phyloP scores from a whole-genome alignment of 176 grass and related monocot species.

The Poa annua region DNA sequence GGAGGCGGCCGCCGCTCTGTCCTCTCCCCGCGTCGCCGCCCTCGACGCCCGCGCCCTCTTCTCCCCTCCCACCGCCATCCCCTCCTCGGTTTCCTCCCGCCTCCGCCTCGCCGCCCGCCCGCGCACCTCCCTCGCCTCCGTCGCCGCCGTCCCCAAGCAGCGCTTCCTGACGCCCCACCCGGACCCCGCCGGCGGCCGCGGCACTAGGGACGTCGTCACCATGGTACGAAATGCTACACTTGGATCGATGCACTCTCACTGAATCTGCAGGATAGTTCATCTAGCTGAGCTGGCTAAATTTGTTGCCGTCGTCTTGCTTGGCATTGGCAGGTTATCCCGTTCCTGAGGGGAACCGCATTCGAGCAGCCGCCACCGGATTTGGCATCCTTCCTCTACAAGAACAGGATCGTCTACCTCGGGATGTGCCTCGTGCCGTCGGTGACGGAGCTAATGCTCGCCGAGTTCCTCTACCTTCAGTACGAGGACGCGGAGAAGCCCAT shows the following conservation, averaged over 20 bases:
- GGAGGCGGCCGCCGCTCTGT: conserved; percentile 53
- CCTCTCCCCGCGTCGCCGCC: conserved; percentile 35
- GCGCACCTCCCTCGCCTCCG: neutral
- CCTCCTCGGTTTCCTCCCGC: conserved; percentile 23
- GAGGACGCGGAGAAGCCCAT: conserved; percentile 83
- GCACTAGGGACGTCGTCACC: conserved; percentile 42
- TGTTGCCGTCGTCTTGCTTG: neutral
- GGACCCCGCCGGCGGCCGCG: conserved; percentile 22
- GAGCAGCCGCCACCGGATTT: conserved; percentile 76
- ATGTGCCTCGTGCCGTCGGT: conserved; percentile 81
- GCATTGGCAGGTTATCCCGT: conserved; percentile 66
- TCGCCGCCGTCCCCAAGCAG: conserved; percentile 2
- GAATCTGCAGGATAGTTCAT: neutral
- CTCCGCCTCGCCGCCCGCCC: conserved; percentile 43
- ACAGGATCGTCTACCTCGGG: conserved; percentile 91
- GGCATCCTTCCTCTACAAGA: conserved; percentile 77
- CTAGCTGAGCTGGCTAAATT: neutral
- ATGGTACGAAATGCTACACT: conserved; percentile 37
- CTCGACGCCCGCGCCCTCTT: conserved; percentile 42
- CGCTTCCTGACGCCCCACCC: conserved; percentile 50
- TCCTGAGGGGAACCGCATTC: conserved; percentile 66
- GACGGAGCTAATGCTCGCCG: conserved; percentile 76
- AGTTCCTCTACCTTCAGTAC: conserved; percentile 87
- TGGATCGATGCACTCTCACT: neutral
- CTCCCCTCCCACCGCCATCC: conserved; percentile 34